Evolutionary conservation across 192 early-diverging fungal genomes (phyloP).

Genomic region (Backusella mclennaniae): DNA sequence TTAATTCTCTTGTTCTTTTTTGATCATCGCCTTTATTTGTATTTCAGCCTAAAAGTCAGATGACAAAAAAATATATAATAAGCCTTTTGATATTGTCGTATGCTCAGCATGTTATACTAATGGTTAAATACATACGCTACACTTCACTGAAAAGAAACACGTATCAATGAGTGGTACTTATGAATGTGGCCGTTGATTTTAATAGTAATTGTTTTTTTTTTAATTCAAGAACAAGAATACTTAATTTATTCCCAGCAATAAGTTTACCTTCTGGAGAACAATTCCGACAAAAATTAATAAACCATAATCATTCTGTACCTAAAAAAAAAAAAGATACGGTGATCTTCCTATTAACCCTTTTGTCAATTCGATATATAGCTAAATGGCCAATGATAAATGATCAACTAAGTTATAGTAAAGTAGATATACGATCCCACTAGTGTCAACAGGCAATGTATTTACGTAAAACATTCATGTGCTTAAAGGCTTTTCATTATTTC

Average conservation of each 20-base stretch:
- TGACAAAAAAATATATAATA: not conserved
- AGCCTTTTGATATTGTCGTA: not conserved
- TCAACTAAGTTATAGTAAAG: not conserved
- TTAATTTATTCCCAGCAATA: not conserved
- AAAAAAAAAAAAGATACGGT: not conserved
- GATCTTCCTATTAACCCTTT: not conserved
- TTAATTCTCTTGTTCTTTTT: not conserved
- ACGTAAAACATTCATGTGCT: not conserved
- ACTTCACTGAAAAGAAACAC: not conserved
- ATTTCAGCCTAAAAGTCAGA: conserved; percentile 8
- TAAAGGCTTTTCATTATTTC: not conserved
- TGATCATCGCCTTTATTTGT: not conserved
- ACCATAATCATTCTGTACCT: not conserved
- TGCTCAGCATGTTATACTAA: not conserved
- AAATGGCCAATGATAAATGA: too few species aligned
- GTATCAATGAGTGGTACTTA: not conserved
- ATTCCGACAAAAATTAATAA: conserved; percentile 7
- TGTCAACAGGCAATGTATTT: not conserved
- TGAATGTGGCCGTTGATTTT: not conserved
- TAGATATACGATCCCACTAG: not conserved
- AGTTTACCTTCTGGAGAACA: not conserved
- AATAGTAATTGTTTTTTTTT: not conserved
- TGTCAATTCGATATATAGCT: not conserved
- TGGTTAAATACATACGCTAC: not conserved
- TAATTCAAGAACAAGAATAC: not conserved